These are phyloP conservation scores for Ruellia speciosa DNA, from an alignment of 305 asterid species.

Conservation along the genomic window DNA sequence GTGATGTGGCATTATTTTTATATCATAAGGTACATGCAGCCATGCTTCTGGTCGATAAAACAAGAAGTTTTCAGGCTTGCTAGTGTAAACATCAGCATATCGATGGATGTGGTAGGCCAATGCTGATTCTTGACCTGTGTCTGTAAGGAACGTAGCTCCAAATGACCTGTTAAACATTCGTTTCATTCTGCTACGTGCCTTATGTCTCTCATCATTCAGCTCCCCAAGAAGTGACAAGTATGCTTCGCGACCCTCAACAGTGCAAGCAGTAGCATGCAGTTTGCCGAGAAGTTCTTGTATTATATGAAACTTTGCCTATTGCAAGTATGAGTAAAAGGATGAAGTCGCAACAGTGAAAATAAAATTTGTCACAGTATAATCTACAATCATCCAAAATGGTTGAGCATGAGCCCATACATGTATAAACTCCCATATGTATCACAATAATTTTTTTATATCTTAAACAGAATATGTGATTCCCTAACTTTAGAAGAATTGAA, in stretches of 20 bases:
- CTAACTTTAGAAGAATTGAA: no score
- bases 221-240: slow-evolving; percentile 59
- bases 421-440: no score
- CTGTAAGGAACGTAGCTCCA: slow-evolving; percentile 89
- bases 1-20: slow-evolving; percentile 97
- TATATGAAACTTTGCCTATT: slow-evolving; percentile 81
- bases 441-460: no score
- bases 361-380: no score
- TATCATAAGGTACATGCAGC: slow-evolving; percentile 90
- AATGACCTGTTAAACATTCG: slow-evolving; percentile 80
- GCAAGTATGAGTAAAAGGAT: slow-evolving; percentile 1
- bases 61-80: slow-evolving; percentile 89
- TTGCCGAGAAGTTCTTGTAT: slow-evolving; percentile 86
- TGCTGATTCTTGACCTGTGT: slow-evolving; percentile 91
- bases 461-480: background rate
- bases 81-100: slow-evolving; percentile 88
- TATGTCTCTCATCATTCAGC: slow-evolving; percentile 74
- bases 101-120: slow-evolving; percentile 89
- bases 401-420: no score
- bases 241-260: slow-evolving; percentile 42
- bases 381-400: no score
- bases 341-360: background rate
- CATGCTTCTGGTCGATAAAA: slow-evolving; percentile 82
- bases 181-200: slow-evolving; percentile 64
- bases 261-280: slow-evolving; percentile 58